A percentile compares a stretch with the other conserved stretches of the same genome.
phyloP scores from a whole-genome alignment of 139 green algal species.

The Desmodesmus armatus region DNA sequence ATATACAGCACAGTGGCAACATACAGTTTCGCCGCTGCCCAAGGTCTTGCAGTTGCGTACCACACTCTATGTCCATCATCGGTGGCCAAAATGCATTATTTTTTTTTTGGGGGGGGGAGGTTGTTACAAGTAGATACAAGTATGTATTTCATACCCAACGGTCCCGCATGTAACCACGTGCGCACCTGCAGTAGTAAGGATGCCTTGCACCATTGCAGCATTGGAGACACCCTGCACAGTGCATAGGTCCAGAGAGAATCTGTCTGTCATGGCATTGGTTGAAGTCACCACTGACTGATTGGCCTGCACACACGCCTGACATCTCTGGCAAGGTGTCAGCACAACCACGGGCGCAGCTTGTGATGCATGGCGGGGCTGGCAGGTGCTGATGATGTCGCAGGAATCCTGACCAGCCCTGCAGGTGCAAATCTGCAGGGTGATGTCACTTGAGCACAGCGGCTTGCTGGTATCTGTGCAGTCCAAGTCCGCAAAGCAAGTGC shows the following conservation, averaged over 20 bases:
- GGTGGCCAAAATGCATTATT: too few relatives aligned
- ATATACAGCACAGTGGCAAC: too few relatives aligned
- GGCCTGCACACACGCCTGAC: not conserved
- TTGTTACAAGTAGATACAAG: too few relatives aligned
- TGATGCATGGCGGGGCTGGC: not conserved
- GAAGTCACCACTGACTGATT: not conserved
- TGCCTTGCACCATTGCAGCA: not conserved
- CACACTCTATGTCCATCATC: too few relatives aligned
- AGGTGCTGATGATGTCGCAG: constrained; percentile 9
- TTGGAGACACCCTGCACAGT: not conserved
- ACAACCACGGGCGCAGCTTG: not conserved
- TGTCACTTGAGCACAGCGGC: not conserved
- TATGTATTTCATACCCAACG: too few relatives aligned
- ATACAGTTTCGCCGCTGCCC: too few relatives aligned
- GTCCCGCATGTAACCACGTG: too few relatives aligned
- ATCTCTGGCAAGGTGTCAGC: not conserved
- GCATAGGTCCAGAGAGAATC: not conserved
- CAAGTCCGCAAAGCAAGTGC: not conserved
- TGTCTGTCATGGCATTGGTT: not conserved
- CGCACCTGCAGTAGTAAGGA: not conserved
- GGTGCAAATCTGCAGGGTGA: not conserved
- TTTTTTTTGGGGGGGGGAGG: too few relatives aligned
- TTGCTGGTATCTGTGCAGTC: not conserved
- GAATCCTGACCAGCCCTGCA: not conserved
- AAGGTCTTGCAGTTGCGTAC: too few relatives aligned